Conservation (phyloP, 805 yeast species). For the Saturnispora halmiae region DNA sequence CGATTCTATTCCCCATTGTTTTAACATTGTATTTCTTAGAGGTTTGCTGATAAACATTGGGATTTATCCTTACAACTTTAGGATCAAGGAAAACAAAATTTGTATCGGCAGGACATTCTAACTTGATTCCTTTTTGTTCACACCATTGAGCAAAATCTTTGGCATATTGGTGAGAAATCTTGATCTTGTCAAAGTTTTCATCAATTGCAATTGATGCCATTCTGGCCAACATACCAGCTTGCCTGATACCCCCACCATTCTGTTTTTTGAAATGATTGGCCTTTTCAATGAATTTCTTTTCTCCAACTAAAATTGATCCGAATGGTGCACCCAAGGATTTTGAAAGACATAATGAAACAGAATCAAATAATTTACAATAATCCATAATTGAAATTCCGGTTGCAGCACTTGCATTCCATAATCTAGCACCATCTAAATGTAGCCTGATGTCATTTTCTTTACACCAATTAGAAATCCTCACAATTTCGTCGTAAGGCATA, state of each 20-base stretch:
- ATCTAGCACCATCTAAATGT: conserved; percentile 93
- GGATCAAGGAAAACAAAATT: conserved; percentile 75
- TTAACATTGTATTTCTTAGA: conserved; percentile 55
- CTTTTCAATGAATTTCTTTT: conserved; percentile 44
- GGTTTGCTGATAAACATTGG: conserved; percentile 25
- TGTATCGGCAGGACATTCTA: conserved; percentile 73
- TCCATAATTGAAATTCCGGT: conserved; percentile 60
- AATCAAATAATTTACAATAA: conserved; percentile 71
- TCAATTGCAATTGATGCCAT: conserved; percentile 79
- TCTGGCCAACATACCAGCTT: conserved; percentile 68
- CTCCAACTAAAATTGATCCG: conserved; percentile 80
- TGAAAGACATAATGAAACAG: conserved; percentile 83
- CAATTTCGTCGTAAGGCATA: conserved; percentile 70
- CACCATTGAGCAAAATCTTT: conserved; percentile 45
- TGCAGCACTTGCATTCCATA: conserved; percentile 82
- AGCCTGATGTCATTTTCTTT: conserved; percentile 46
- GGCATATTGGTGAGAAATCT: conserved; percentile 43
- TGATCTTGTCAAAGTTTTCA: conserved; percentile 54
- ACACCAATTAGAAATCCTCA: conserved; percentile 63
- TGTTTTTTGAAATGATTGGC: conserved; percentile 86
- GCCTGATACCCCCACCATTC: conserved; percentile 90
- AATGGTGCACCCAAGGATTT: conserved; percentile 91
- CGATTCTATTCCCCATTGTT: conserved; percentile 64
- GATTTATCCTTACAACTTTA: conserved; percentile 43
- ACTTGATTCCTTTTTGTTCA: conserved; percentile 39